Evolutionary conservation across 169 alveolate species (phyloP).

Genomic region (Plasmodium knowlesi): DNA sequence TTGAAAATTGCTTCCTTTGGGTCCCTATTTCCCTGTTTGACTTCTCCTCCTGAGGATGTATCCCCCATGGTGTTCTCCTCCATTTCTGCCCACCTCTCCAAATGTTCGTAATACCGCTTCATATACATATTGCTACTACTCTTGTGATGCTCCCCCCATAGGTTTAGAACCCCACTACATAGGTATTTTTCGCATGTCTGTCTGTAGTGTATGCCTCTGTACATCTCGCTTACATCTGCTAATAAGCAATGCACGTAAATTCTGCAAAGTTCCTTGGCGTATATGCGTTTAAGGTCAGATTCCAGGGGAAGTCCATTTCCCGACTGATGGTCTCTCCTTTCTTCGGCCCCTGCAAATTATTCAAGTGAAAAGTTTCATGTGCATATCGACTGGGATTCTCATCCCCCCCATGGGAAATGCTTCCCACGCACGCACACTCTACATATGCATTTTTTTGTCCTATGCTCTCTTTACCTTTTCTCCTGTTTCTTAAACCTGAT

Average conservation of each 20-base stretch:
- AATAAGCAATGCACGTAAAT: conserved; percentile 58
- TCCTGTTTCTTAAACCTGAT: neutral
- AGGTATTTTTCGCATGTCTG: conserved; percentile 44
- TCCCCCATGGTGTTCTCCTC: neutral
- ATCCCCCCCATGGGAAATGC: neutral
- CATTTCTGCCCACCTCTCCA: conserved; percentile 9
- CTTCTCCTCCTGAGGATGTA: neutral
- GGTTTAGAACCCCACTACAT: conserved; percentile 12
- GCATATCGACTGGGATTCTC: neutral
- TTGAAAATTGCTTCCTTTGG: neutral
- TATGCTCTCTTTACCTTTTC: neutral
- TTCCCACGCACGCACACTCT: neutral
- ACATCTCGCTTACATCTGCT: conserved; percentile 50
- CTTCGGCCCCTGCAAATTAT: neutral
- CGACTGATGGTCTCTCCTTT: neutral
- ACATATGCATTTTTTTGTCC: neutral
- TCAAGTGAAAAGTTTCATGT: neutral
- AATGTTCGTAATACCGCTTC: conserved; percentile 29
- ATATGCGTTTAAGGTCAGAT: neutral
- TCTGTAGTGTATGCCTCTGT: conserved; percentile 8
- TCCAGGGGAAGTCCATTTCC: neutral
- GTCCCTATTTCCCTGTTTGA: neutral
- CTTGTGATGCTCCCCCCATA: conserved; percentile 51
- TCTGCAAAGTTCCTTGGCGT: conserved; percentile 24
- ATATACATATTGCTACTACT: conserved; percentile 21